A percentile compares a stretch with the other conserved stretches of the same genome.
These are phyloP conservation scores for Aotearoamyces nothofagi DNA, from an alignment of 2,329 filamentous ascomycete species.

Conservation along the genomic window DNA sequence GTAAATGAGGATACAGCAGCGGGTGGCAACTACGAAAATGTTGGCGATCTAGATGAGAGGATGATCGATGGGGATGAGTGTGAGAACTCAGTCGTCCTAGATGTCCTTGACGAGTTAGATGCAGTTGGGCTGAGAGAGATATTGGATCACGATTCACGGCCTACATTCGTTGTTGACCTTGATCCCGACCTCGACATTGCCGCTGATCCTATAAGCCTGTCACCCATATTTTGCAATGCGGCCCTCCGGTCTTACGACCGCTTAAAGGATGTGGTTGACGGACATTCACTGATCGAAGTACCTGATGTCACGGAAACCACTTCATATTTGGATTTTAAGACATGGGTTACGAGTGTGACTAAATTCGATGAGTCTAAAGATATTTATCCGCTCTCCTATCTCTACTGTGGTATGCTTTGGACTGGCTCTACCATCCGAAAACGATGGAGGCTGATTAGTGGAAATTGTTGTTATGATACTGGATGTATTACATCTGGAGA, in stretches of 20 bases:
- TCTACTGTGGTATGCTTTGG: slow-evolving; percentile 52
- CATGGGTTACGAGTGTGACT: slow-evolving; percentile 45
- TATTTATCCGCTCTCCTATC: slow-evolving; percentile 33
- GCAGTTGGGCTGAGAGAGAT: slow-evolving; percentile 54
- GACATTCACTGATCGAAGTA: background rate
- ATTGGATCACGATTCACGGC: slow-evolving; percentile 56
- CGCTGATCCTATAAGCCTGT: background rate
- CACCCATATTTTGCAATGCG: slow-evolving; percentile 1
- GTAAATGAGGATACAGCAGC: too few species aligned
- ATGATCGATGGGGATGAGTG: too few species aligned
- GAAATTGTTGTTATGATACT: slow-evolving; percentile 9
- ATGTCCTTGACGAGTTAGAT: too few species aligned
- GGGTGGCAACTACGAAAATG: too few species aligned
- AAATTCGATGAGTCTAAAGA: slow-evolving; percentile 34
- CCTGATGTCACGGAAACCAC: slow-evolving; percentile 17
- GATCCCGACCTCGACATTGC: slow-evolving; percentile 26
- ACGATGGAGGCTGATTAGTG: slow-evolving; percentile 23
- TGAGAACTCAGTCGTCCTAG: too few species aligned
- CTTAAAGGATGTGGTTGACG: background rate
- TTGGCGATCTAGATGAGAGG: too few species aligned
- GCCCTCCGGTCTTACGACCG: background rate
- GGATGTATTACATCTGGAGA: slow-evolving; percentile 9
- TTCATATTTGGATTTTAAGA: slow-evolving; percentile 43
- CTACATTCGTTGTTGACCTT: slow-evolving; percentile 58
- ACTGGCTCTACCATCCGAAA: slow-evolving; percentile 39